Evolutionary conservation across 805 yeast genomes (phyloP).

Genomic region (Yarrowia alimentaria): DNA sequence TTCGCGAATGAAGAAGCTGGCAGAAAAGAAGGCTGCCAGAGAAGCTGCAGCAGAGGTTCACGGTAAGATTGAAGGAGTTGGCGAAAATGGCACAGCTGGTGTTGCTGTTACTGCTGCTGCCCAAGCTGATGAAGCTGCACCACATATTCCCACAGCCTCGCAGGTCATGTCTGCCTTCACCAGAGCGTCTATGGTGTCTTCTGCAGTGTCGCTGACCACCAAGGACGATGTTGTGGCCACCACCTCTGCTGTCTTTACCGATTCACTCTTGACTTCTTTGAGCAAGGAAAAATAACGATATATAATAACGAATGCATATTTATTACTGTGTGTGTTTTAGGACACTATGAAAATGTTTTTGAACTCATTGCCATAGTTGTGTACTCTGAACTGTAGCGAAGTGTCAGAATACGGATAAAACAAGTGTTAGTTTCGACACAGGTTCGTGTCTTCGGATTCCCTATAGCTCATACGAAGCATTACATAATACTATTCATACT

Average conservation of each 20-base stretch:
- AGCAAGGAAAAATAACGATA: background rate
- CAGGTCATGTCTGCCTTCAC: slow-evolving; percentile 12
- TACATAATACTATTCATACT: too few relatives aligned
- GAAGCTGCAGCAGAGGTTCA: background rate
- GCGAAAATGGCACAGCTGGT: too few relatives aligned
- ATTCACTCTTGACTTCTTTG: background rate
- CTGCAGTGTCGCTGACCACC: slow-evolving; percentile 17
- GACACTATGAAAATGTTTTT: too few relatives aligned
- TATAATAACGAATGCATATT: slow-evolving; percentile 26
- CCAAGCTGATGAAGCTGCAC: too few relatives aligned
- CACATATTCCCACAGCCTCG: background rate
- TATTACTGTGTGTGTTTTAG: background rate
- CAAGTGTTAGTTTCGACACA: too few relatives aligned
- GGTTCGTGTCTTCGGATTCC: too few relatives aligned
- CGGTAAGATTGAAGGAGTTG: background rate
- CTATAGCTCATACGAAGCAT: too few relatives aligned
- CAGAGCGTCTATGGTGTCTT: slow-evolving; percentile 6
- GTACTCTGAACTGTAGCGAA: too few relatives aligned
- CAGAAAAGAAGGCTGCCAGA: slow-evolving; percentile 4
- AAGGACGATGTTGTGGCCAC: slow-evolving; percentile 10
- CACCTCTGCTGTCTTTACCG: slow-evolving; percentile 17
- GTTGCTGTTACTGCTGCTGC: too few relatives aligned
- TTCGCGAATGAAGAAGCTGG: slow-evolving; percentile 16
- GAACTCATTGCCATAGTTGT: too few relatives aligned
- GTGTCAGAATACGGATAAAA: too few relatives aligned